Conservation (phyloP, 75 land plant genomes). For the Isoetes taiwanensis region DNA sequence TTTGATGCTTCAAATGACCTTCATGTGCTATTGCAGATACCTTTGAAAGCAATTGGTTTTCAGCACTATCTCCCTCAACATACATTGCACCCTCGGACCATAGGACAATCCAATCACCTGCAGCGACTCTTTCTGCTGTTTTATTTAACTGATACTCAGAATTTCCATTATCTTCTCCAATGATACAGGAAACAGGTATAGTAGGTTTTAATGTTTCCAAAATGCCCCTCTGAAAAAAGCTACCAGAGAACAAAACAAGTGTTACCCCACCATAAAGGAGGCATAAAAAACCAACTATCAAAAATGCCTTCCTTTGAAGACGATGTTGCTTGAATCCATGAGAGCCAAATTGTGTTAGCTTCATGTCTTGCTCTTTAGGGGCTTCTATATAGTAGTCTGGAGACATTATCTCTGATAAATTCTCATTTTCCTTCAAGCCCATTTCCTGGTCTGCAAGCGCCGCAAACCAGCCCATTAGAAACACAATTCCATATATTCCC, state of each 20-base stretch:
- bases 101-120: conserved; percentile 2
- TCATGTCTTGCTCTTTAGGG: not conserved
- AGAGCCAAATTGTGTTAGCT: no score
- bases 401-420: no score
- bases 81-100: conserved; percentile 6
- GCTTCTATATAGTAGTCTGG: no score
- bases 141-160: not conserved
- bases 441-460: not conserved
- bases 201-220: conserved; percentile 1
- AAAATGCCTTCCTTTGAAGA: not conserved
- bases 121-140: not conserved
- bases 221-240: conserved; percentile 7
- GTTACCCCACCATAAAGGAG: not conserved
- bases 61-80: conserved; percentile 10
- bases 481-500: conserved; percentile 9
- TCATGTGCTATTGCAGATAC: not conserved
- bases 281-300: not conserved
- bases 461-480: conserved; percentile 8
- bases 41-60: not conserved
- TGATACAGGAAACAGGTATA: conserved; percentile 4
- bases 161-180: not conserved
- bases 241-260: not conserved
- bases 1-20: not conserved
- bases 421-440: no score
- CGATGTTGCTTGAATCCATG: not conserved